Percentiles rank a stretch among this genome's conserved stretches.
Evolutionary conservation across 495 filamentous ascomycete species (phyloP).

Genomic region (Penicillium steckii): DNA sequence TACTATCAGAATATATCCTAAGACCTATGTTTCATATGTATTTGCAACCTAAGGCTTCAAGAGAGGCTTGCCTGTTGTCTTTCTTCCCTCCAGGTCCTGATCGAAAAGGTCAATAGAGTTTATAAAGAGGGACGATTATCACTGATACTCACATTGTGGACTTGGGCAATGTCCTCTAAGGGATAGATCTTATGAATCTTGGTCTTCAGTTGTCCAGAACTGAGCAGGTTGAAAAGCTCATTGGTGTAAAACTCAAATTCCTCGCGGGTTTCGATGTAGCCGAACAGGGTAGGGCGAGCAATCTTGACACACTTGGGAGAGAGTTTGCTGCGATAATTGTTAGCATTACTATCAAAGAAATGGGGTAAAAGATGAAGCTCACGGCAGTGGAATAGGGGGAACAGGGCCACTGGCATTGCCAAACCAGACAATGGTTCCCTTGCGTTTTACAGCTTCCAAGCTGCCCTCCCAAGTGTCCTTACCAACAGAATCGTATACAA

Average conservation of each 20-base stretch:
- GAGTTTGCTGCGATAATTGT: constrained; percentile 41
- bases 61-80: constrained; percentile 75
- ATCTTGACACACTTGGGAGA: constrained; percentile 78
- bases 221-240: constrained; percentile 73
- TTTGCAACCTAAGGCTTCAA: constrained; percentile 29
- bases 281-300: constrained; percentile 69
- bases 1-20: no score
- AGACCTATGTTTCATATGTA: not conserved
- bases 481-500: constrained; percentile 89
- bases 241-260: constrained; percentile 70
- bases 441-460: constrained; percentile 73
- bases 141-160: constrained; percentile 55
- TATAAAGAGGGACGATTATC: not conserved
- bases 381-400: constrained; percentile 67
- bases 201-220: constrained; percentile 65
- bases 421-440: constrained; percentile 82
- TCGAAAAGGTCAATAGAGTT: constrained; percentile 4
- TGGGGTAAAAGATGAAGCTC: constrained; percentile 23
- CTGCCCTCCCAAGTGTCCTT: constrained; percentile 83
- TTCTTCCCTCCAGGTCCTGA: constrained; percentile 76
- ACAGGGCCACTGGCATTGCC: constrained; percentile 88
- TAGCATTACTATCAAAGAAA: not conserved
- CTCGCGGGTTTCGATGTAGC: constrained; percentile 72
- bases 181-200: constrained; percentile 80
- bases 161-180: constrained; percentile 70